A percentile compares a stretch with the other conserved stretches of the same genome.
Conservation (phyloP, 495 filamentous ascomycete genomes). For the Penicillium taxi region DNA sequence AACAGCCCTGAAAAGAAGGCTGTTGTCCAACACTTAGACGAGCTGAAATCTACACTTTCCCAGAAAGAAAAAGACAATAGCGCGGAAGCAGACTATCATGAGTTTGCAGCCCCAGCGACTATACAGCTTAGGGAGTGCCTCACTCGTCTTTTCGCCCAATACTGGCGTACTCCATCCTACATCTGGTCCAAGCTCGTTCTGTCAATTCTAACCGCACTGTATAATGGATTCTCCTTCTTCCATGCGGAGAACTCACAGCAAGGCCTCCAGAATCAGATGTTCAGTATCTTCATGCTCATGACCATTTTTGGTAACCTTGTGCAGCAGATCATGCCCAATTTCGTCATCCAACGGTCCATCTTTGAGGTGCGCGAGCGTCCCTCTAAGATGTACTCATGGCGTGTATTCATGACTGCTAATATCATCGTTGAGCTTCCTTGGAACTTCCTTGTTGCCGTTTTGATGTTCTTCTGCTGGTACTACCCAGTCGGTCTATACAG, state of each 20-base stretch:
- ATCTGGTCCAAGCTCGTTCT: slow-evolving; percentile 62
- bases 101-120: slow-evolving; percentile 45
- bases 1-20: slow-evolving; percentile 57
- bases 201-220: slow-evolving; percentile 53
- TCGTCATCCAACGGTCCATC: slow-evolving; percentile 65
- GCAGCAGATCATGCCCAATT: slow-evolving; percentile 81
- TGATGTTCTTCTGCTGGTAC: slow-evolving; percentile 71
- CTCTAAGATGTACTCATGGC: slow-evolving; percentile 75
- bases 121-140: slow-evolving; percentile 42
- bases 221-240: slow-evolving; percentile 88
- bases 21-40: slow-evolving; percentile 57
- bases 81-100: slow-evolving; percentile 28
- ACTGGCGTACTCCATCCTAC: slow-evolving; percentile 83
- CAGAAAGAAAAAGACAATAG: slow-evolving; percentile 33
- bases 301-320: slow-evolving; percentile 68
- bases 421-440: slow-evolving; percentile 70
- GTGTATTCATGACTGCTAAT: slow-evolving; percentile 72
- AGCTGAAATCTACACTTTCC: slow-evolving; percentile 47
- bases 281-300: slow-evolving; percentile 75
- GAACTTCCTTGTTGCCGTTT: slow-evolving; percentile 59
- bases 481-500: slow-evolving; percentile 70
- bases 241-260: slow-evolving; percentile 59
- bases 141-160: slow-evolving; percentile 71
- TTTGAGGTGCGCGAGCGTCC: slow-evolving; percentile 84
- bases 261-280: slow-evolving; percentile 83